Evolutionary conservation across 768 basidiomycete species (phyloP), one percentile per base, ranked within the genome.

Genomic region (Tubosaeta sp.): DNA sequence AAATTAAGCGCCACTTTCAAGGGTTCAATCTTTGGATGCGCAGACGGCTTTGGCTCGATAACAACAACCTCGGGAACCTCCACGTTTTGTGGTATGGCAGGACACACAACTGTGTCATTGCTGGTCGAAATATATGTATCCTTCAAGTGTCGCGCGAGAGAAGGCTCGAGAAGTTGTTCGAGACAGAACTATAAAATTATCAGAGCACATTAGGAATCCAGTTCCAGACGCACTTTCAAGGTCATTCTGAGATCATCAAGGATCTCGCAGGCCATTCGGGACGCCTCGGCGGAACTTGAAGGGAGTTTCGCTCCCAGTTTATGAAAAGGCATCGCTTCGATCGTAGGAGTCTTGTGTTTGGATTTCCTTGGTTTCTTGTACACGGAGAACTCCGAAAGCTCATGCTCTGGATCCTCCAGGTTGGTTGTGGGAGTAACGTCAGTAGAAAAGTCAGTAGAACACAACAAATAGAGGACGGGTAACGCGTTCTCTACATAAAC

Each of bases 1-100:
- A 83, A 83, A 60, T 83, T 76, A 1, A 84, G 64, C 0, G 80
- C 81, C 57, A 81, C 76, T 62, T 79, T 83, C 72, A 82, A 73
- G 0, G 82, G 79, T 46, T 79, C 82, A 0, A 81, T 74, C 45
- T 68, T 68, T 0, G 80, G 78, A 46, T 69, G 76, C 1, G 71
- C 73, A 6, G 63, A 57, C 2, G 63, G 58, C 12, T 34, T 35
- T 25, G 49, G 14, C n/a, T 65, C 56, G 9, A 18, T 18, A n/a
- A n/a, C n/a, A n/a, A n/a, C n/a, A n/a, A 14, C n/a, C n/a, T 45
- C 40, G 12, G 8, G 3, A 9, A 12, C 36, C 11, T 34, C 22
- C 2, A 16, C 24, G 31, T 25, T 30, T 36, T 32, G 45, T 18
- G 39, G 35, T n/a, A 16, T 22, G 6, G 44, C 3, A 11, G 38